A percentile compares a stretch with the other conserved stretches of the same genome.
Evolutionary conservation across 371 early-diverging fungal genomes (phyloP).

Genomic region (Mortierella sp.): DNA sequence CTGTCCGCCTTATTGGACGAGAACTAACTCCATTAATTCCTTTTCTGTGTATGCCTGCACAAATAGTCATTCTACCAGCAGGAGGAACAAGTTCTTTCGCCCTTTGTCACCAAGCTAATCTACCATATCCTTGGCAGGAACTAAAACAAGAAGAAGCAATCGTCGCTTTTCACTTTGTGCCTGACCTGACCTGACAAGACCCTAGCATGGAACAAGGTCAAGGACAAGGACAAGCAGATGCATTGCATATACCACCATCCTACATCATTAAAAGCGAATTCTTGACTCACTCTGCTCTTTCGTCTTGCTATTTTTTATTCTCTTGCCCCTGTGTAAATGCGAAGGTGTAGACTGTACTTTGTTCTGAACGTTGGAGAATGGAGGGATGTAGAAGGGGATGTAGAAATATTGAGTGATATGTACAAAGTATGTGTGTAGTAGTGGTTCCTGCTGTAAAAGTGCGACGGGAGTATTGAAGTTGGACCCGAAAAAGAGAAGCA

Average conservation of each 20-base stretch:
- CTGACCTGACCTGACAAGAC: background rate
- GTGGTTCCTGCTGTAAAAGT: too few species aligned
- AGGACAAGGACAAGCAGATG: too few species aligned
- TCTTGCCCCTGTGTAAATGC: background rate
- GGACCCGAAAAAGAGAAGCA: background rate
- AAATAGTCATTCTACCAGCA: slow-evolving; percentile 73
- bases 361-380: background rate
- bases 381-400: background rate
- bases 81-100: slow-evolving; percentile 72
- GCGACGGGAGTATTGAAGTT: too few species aligned
- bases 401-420: background rate
- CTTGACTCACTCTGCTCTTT: background rate
- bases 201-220: background rate
- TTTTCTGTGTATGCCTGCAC: background rate
- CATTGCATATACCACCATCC: slow-evolving; percentile 1
- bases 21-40: background rate
- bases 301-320: background rate
- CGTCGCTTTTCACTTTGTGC: background rate
- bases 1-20: background rate
- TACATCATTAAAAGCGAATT: background rate
- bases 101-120: slow-evolving; percentile 71
- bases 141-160: slow-evolving; percentile 26
- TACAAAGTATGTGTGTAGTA: background rate
- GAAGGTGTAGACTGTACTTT: background rate
- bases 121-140: slow-evolving; percentile 70